Conservation (phyloP, 257 asterid genomes). For the Solanum clarkiae region DNA sequence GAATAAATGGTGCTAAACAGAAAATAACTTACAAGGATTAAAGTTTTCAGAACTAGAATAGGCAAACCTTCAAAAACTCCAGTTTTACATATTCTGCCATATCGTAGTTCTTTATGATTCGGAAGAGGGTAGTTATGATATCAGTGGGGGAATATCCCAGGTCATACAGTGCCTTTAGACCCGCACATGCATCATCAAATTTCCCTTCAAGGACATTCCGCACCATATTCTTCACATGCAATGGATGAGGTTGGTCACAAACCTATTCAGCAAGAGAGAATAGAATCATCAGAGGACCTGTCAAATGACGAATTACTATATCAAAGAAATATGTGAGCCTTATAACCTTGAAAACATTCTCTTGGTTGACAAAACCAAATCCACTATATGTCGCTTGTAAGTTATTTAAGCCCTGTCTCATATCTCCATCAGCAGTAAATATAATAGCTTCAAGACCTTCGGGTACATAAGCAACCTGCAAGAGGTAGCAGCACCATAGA, state of each 20-base stretch:
- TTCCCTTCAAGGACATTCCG: conserved; percentile 78
- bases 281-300: not conserved
- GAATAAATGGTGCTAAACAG: not conserved
- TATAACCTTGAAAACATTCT: conserved; percentile 90
- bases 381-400: conserved; percentile 97
- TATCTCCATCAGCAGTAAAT: conserved; percentile 98
- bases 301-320: not conserved
- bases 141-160: conserved; percentile 97
- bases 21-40: not conserved
- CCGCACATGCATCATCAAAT: conserved; percentile 87
- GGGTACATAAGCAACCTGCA: conserved; percentile 83
- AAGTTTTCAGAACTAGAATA: not conserved
- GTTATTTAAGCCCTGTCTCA: conserved; percentile 96
- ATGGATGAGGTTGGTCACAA: conserved; percentile 96
- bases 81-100: conserved; percentile 89
- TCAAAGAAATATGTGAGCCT: not conserved
- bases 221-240: conserved; percentile 92
- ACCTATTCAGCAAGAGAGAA: conserved; percentile 34
- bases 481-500: not conserved
- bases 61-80: conserved; percentile 83
- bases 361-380: conserved; percentile 91
- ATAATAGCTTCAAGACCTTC: conserved; percentile 98
- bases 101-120: conserved; percentile 78
- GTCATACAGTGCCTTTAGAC: conserved; percentile 84
- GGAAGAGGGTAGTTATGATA: conserved; percentile 89